Conservation (phyloP, 805 yeast genomes). For the Cyberlindnera mycetangii region DNA sequence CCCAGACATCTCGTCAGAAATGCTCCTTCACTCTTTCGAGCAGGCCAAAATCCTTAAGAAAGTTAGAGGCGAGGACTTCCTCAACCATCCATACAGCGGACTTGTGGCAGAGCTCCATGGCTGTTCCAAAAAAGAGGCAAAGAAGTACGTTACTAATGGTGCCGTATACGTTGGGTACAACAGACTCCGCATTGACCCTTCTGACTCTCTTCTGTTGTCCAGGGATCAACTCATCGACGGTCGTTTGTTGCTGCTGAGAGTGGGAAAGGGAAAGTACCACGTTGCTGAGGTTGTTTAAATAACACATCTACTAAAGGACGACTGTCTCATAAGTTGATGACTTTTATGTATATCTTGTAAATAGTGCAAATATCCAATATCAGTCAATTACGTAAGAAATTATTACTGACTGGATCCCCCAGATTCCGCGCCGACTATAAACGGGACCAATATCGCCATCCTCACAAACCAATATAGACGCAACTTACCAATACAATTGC, state of each 20-base stretch:
- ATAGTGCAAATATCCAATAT: neutral
- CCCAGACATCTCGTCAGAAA: slow-evolving; percentile 44
- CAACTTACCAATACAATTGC: neutral
- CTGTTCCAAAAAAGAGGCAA: slow-evolving; percentile 55
- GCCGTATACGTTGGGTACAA: slow-evolving; percentile 70
- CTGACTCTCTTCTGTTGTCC: slow-evolving; percentile 47
- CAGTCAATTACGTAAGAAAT: neutral
- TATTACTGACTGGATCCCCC: neutral
- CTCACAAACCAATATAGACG: neutral
- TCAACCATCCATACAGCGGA: slow-evolving; percentile 44
- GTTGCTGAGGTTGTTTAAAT: slow-evolving; percentile 40
- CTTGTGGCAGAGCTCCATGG: slow-evolving; percentile 47
- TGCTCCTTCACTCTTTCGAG: slow-evolving; percentile 52
- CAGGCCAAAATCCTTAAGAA: slow-evolving; percentile 52
- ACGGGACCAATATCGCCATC: neutral
- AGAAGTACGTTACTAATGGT: slow-evolving; percentile 61
- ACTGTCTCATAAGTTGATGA: neutral
- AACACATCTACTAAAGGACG: neutral
- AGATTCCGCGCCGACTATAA: neutral
- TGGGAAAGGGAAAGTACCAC: slow-evolving; percentile 70
- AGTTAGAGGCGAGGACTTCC: slow-evolving; percentile 34
- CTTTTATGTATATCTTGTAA: neutral
- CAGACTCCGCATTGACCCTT: slow-evolving; percentile 49
- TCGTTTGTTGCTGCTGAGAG: slow-evolving; percentile 58
- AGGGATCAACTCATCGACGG: slow-evolving; percentile 54